These are phyloP conservation scores for Fusarium aywerte DNA, from an alignment of 2,329 filamentous ascomycete genomes.

Conservation along the genomic window DNA sequence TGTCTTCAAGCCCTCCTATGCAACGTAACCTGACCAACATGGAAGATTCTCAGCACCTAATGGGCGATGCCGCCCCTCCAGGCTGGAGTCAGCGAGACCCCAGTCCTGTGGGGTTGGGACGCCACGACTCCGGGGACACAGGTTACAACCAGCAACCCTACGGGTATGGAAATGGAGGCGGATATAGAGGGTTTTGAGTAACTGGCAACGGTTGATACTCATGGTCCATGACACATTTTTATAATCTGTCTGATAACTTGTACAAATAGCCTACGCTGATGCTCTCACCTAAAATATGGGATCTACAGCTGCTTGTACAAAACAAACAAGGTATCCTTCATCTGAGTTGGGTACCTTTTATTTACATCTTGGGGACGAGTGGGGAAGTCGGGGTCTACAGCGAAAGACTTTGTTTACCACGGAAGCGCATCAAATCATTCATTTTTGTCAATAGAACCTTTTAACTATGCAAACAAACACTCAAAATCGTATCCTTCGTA, in stretches of 20 bases:
- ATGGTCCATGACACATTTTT: constrained; percentile 30
- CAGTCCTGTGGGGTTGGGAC: constrained; percentile 28
- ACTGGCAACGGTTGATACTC: constrained; percentile 17
- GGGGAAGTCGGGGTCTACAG: constrained; percentile 31
- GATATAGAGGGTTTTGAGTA: constrained; percentile 44
- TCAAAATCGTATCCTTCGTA: constrained; percentile 43
- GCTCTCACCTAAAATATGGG: constrained; percentile 17
- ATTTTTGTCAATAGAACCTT: constrained; percentile 48
- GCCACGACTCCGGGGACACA: constrained; percentile 36
- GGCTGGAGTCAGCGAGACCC: constrained; percentile 46
- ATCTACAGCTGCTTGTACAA: constrained; percentile 24
- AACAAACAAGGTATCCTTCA: constrained; percentile 7
- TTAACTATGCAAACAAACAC: constrained; percentile 44
- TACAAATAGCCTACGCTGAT: constrained; percentile 28
- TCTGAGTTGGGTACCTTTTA: constrained; percentile 13
- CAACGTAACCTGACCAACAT: constrained; percentile 55
- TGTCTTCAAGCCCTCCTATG: constrained; percentile 44
- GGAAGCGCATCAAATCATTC: constrained; percentile 45
- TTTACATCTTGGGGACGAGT: constrained; percentile 29
- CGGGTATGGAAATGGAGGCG: constrained; percentile 41
- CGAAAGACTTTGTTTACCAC: constrained; percentile 45
- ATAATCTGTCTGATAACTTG: constrained; percentile 10
- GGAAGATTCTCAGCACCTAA: constrained; percentile 53
- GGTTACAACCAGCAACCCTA: constrained; percentile 42
- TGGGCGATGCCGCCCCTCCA: constrained; percentile 55